Base-by-base conservation (phyloP, 768 basidiomycete species). In the Mycena indigotica region DNA sequence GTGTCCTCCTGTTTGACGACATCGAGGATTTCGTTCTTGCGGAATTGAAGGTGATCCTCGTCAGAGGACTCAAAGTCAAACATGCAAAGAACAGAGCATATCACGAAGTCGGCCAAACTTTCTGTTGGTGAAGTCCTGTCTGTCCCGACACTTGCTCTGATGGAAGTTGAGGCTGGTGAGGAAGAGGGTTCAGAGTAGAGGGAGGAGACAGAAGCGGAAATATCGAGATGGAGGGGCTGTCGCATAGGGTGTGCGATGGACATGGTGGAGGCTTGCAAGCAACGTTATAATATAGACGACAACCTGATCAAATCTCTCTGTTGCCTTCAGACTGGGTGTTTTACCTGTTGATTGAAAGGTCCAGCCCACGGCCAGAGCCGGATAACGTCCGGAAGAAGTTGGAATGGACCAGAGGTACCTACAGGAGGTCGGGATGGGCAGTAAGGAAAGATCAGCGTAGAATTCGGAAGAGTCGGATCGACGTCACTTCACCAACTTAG, bases 31-130 rank as follows among this genome's bases (percentile, higher is more conserved):
- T 91, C 89, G 59, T 84, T 82, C 72, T 82, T 81, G 38, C 71
- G 71, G 69, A 92, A 90, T 3, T 81, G 72, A 17, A 91, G 76
- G 55, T 86, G 84, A 64, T 79, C 80, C 16, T 77, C 70, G 62
- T 91, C 91, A 23, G 79, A 73, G 3, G 88, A 81, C 23, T 75
- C 67, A 64, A 88, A 91, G 70, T 91, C 87, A 66, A 85, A 80
- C 68, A 88, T 73, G 70, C 88, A 89, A 6, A 88, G 67, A 15
- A 84, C 87, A 8, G 80, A 80, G 65, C 80, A 84, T 28, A 80
- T 70, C 10, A 75, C 63, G 30, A 69, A 66, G 28, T 74, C 75
- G 30, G 65, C 63, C 23, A 68, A 66, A 38, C 68, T 69, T 4
- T 67, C 69, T n/a, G 70, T 67, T 3, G 73, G 69, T 23, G 73